Conservation (phyloP, 371 early-diverging fungal genomes). For the Blyttiomyces sp. region DNA sequence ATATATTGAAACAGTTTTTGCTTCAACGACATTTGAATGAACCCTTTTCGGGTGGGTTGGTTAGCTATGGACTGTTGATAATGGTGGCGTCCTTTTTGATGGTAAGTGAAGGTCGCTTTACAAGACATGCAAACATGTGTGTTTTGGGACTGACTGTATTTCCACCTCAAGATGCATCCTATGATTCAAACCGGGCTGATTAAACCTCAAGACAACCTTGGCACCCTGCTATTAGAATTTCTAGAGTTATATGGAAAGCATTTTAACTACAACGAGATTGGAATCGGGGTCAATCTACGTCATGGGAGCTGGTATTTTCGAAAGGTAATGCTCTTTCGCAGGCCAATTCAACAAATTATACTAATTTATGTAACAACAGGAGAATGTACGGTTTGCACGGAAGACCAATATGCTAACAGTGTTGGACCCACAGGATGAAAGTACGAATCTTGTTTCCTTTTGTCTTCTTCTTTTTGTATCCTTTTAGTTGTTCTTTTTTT, state of each 20-base stretch:
- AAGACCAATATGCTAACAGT: not conserved
- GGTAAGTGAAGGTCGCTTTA: conserved; percentile 13
- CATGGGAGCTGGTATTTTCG: conserved; percentile 59
- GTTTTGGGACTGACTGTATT: not conserved
- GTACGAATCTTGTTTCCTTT: conserved; percentile 13
- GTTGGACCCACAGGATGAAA: conserved; percentile 28
- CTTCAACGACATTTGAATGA: conserved; percentile 76
- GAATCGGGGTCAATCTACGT: conserved; percentile 54
- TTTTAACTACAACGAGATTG: conserved; percentile 70
- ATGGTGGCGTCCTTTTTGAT: conserved; percentile 84
- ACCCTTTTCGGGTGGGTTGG: conserved; percentile 89
- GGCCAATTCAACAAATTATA: not conserved
- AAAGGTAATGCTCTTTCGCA: conserved; percentile 30
- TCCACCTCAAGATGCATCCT: conserved; percentile 70
- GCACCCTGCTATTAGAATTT: conserved; percentile 89
- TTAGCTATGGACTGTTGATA: conserved; percentile 86
- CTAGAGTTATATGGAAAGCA: conserved; percentile 89
- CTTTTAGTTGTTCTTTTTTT: not conserved
- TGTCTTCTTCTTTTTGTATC: not conserved
- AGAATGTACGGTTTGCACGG: not conserved
- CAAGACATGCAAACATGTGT: not conserved
- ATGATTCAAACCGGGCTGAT: conserved; percentile 64
- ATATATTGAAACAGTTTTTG: conserved; percentile 84
- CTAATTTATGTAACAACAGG: not conserved
- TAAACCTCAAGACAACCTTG: conserved; percentile 74